phyloP scores from a whole-genome alignment of 306 rosid species.

The Echinosophora koreensis region DNA sequence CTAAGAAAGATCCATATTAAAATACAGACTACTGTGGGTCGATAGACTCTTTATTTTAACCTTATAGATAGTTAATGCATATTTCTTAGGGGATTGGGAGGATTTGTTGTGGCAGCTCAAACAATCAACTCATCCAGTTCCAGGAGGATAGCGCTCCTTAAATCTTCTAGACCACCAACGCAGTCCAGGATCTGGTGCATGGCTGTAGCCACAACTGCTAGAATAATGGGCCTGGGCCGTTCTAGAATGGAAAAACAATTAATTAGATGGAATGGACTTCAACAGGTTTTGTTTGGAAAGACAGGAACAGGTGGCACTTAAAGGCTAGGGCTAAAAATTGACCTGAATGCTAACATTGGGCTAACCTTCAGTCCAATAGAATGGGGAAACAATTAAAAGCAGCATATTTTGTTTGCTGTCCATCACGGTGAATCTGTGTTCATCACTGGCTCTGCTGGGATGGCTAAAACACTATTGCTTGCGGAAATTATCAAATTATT shows the following conservation, averaged over 20 bases:
- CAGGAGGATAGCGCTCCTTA: not conserved
- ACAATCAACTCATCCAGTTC: not conserved
- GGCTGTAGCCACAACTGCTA: not conserved
- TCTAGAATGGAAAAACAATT: too few relatives aligned
- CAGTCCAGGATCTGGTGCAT: not conserved
- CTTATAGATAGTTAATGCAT: too few relatives aligned
- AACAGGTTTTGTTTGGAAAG: too few relatives aligned
- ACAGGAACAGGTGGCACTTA: too few relatives aligned
- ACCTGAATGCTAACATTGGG: too few relatives aligned
- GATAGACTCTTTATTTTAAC: not conserved
- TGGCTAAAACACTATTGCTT: constrained; percentile 54
- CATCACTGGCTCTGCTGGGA: constrained; percentile 61
- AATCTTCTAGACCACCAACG: not conserved
- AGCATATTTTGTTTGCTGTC: constrained; percentile 36
- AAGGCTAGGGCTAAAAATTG: too few relatives aligned
- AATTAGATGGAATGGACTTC: too few relatives aligned
- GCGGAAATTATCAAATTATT: constrained; percentile 31
- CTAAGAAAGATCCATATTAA: not conserved
- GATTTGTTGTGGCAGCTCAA: not conserved
- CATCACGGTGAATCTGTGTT: constrained; percentile 49
- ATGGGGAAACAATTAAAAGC: constrained; percentile 55
- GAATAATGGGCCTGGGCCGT: not conserved
- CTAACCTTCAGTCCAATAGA: too few relatives aligned
- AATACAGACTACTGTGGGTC: not conserved
- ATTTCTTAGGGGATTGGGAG: too few relatives aligned